A percentile compares a stretch with the other conserved stretches of the same genome.
Conservation (phyloP, 768 basidiomycete species). For the Leucosporidium yakuticum region DNA sequence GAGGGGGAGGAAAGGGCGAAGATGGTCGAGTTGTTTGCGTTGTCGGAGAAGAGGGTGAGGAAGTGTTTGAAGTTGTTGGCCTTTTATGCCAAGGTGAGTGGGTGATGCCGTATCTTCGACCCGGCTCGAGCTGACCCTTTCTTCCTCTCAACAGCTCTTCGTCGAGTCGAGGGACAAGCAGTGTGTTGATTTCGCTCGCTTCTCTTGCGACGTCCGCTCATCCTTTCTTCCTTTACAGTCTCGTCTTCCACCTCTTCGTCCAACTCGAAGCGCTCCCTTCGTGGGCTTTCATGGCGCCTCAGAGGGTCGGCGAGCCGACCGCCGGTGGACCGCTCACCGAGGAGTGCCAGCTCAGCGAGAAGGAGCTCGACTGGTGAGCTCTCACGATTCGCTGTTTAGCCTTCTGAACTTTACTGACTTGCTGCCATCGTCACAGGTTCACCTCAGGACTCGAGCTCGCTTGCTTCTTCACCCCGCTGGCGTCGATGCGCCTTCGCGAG, state of each 20-base stretch:
- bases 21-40: constrained; percentile 15
- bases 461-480: constrained; percentile 33
- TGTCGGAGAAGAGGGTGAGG: constrained; percentile 23
- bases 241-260: constrained; percentile 29
- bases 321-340: constrained; percentile 15
- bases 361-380: constrained; percentile 32
- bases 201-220: constrained; percentile 16
- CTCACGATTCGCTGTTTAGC: background rate
- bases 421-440: constrained; percentile 3
- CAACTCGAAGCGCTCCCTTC: constrained; percentile 27
- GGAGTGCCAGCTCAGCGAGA: constrained; percentile 25
- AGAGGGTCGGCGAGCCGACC: constrained; percentile 21
- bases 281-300: constrained; percentile 23
- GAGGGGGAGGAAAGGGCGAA: background rate
- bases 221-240: background rate
- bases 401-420: background rate
- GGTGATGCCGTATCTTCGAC: no score
- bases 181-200: constrained; percentile 23
- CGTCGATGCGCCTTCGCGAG: constrained; percentile 12
- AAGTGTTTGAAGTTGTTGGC: constrained; percentile 29
- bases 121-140: background rate
- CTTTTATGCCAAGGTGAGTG: background rate
- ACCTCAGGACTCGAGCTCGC: constrained; percentile 24
- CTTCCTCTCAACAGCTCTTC: constrained; percentile 10
- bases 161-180: constrained; percentile 33